Base-by-base conservation (phyloP, 1,284 basidiomycete genomes). In the Xerocomus minutiporus region DNA sequence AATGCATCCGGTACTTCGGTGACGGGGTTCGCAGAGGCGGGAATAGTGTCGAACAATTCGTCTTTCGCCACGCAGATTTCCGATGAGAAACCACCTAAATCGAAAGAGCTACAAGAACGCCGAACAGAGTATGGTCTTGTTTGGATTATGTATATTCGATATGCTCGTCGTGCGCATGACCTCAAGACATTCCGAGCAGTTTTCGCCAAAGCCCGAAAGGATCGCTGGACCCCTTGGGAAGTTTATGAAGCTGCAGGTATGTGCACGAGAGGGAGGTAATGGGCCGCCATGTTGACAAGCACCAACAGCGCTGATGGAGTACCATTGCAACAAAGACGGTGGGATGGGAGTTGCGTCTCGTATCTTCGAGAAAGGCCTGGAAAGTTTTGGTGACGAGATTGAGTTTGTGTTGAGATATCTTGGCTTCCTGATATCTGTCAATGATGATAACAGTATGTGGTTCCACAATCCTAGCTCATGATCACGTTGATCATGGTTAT, bases 341-440 rank as follows among this genome's bases (percentile, higher is more conserved):
- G 69, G 66, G 46, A 77, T 86, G 35, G 78, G 79, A 7, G 87
- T 98, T 20, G 92, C 95, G 0, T 91, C 86, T 46, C 84, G 93
- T 52, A 96, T 99, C 56, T 98, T 97, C 65, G 93, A 97, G 69
- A 86, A 92, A 56, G 96, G 94, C n/a, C 73, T 97, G 66, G 92
- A 94, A 66, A 73, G 79, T 5, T 97, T 93, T 67, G 81, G 83
- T 5, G 83, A 88, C 28, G 91, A 97, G 59, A 82, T 88, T 23
- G 87, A 91, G 51, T 97, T 88, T 61, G 91, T 97, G 9, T 74
- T 92, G 53, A 82, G 88, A 50, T 97, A 98, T 73, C 82, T 99
- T 39, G 84, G 88, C 31, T 99, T 97, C 77, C 75, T 99, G 59
- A 90, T 99, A 59, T 88, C 87, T 17, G 83, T 97, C 73, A 98